Evolutionary conservation across 2,329 filamentous ascomycete genomes (phyloP).

Genomic region (Botrytis byssoidea): DNA sequence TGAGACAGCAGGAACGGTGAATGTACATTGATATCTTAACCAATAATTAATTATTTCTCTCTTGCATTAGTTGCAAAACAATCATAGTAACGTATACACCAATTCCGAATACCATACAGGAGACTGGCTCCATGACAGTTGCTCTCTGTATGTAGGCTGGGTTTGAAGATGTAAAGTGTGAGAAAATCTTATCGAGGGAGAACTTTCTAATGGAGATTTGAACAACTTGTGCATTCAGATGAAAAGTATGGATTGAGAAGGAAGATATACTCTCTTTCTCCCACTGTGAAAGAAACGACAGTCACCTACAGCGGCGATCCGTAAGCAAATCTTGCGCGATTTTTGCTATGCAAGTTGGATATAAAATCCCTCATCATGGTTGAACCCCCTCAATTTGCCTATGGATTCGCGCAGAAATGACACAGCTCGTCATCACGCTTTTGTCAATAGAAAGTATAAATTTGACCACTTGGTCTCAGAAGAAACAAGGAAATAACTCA

Average conservation of each 20-base stretch:
- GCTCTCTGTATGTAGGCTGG: not conserved
- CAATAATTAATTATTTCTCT: slow-evolving; percentile 13
- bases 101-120: slow-evolving; percentile 22
- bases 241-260: not conserved
- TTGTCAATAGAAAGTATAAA: not conserved
- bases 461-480: slow-evolving; percentile 1
- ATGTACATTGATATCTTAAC: not conserved
- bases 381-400: not conserved
- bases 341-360: slow-evolving; percentile 6
- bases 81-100: slow-evolving; percentile 21
- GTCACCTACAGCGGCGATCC: not conserved
- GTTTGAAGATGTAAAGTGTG: not conserved
- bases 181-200: not conserved
- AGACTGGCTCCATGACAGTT: slow-evolving; percentile 17
- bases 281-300: not conserved
- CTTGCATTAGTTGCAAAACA: slow-evolving; percentile 19
- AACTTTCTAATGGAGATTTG: not conserved
- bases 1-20: not conserved
- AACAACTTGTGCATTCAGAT: not conserved
- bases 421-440: not conserved
- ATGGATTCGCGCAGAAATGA: slow-evolving; percentile 1
- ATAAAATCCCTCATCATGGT: slow-evolving; percentile 16
- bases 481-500: not conserved
- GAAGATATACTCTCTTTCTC: slow-evolving; percentile 10
- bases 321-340: slow-evolving; percentile 11